Evolutionary conservation across 306 rosid genomes (phyloP), one percentile per base, ranked within the genome.

Genomic region (Acmispon strigosus): DNA sequence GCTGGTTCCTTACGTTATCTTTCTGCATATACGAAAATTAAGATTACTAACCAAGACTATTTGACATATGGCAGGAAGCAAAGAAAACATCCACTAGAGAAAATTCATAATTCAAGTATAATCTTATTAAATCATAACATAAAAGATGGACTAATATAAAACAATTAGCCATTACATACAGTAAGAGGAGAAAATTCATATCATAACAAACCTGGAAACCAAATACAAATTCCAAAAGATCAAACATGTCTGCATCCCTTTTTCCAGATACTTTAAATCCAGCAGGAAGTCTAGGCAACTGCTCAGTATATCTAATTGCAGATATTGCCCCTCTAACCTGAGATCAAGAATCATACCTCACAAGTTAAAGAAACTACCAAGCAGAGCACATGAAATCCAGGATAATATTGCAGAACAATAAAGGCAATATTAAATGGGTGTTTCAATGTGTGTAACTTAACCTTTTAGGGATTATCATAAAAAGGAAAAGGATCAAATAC

Each of bases 261-360:
- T 76, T 85, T 80, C 92, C 90, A 69, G 86, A 83, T 61, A 87
- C 82, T 70, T 80, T 82, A 79, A 80, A 87, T 56, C 83, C 86
- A 79, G 84, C 47, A 73, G 98, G 96, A 81, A 90, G 89, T 82
- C 86, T 83, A 17, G 96, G 97, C 61, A 86, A 88, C 71, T 85
- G 94, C 69, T 88, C 97, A 7, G 84, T 70, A 75, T 82, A 94
- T 83, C 88, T 83, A 72, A 94, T 83, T 59, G 98, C 89, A 64
- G 89, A 87, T 76, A 83, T 77, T 48, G 96, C 92, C 68, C 89
- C 98, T 81, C 79, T 90, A 61, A 90, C 95, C 98, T 94, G 91
- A 60, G 42, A 77, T 75, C 78, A 51, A 68, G 72, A 81, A 77
- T 52, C 69, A 55, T 54, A 75, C 62, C 53, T 15, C 41, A 29